A percentile compares a stretch with the other conserved stretches of the same genome.
phyloP scores from a whole-genome alignment of 2,329 filamentous ascomycete genomes.

The Lomentospora prolificans region DNA sequence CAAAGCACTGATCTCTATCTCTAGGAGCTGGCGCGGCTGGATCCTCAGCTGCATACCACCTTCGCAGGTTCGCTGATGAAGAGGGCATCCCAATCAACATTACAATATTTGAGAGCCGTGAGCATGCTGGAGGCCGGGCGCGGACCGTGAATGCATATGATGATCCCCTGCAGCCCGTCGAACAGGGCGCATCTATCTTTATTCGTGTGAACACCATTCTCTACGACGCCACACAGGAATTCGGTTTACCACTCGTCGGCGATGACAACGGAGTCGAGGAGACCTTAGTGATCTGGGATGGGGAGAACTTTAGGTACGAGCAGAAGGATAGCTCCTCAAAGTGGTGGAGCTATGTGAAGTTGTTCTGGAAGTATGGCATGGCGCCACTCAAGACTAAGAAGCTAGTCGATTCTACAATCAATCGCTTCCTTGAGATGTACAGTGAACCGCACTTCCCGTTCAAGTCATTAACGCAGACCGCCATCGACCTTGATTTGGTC shows the following conservation, averaged over 20 bases:
- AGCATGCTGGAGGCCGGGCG: slow-evolving; percentile 73
- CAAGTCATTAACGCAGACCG: slow-evolving; percentile 58
- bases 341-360: slow-evolving; percentile 73
- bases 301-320: slow-evolving; percentile 60
- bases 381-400: slow-evolving; percentile 65
- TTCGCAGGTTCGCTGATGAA: slow-evolving; percentile 59
- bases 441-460: slow-evolving; percentile 78
- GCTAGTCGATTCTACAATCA: slow-evolving; percentile 62
- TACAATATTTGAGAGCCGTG: slow-evolving; percentile 75
- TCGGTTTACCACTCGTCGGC: slow-evolving; percentile 52
- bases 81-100: slow-evolving; percentile 59
- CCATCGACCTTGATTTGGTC: slow-evolving; percentile 56
- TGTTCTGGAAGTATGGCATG: slow-evolving; percentile 78
- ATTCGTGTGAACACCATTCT: slow-evolving; percentile 77
- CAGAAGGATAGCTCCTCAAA: slow-evolving; percentile 47
- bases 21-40: slow-evolving; percentile 83
- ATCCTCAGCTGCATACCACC: slow-evolving; percentile 75
- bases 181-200: slow-evolving; percentile 89
- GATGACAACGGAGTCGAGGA: slow-evolving; percentile 35
- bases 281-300: slow-evolving; percentile 76
- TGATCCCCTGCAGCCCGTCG: slow-evolving; percentile 58
- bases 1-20: slow-evolving; percentile 2
- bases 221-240: slow-evolving; percentile 58
- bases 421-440: slow-evolving; percentile 71
- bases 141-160: slow-evolving; percentile 73